phyloP scores from a whole-genome alignment of 257 asterid species.

The Mitragyna speciosa region DNA sequence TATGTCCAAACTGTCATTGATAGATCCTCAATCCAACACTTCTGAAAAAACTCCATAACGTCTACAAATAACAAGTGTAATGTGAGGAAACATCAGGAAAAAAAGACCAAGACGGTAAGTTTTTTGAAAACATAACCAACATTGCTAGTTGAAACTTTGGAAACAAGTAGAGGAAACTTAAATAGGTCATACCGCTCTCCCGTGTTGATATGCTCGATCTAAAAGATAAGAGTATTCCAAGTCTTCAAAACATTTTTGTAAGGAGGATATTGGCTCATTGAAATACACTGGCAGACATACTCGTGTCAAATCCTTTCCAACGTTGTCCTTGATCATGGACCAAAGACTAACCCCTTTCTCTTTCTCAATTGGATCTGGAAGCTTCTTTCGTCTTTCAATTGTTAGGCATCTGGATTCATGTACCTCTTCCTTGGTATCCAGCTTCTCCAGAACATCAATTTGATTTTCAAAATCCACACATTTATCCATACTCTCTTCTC shows the following conservation, averaged over 20 bases:
- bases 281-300: slow-evolving; percentile 95
- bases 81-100: background rate
- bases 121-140: background rate
- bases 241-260: slow-evolving; percentile 90
- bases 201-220: slow-evolving; percentile 86
- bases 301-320: slow-evolving; percentile 86
- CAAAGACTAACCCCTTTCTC: slow-evolving; percentile 90
- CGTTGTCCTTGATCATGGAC: slow-evolving; percentile 96
- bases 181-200: slow-evolving; percentile 66
- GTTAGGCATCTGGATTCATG: slow-evolving; percentile 30
- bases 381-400: slow-evolving; percentile 66
- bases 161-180: background rate
- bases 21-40: background rate
- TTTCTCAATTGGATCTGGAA: slow-evolving; percentile 92
- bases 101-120: background rate
- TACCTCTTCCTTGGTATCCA: slow-evolving; percentile 21
- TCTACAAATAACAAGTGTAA: background rate
- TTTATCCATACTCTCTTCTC: slow-evolving; percentile 41
- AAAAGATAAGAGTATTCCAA: slow-evolving; percentile 86
- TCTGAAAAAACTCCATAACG: background rate
- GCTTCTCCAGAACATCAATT: slow-evolving; percentile 23
- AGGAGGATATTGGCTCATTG: slow-evolving; percentile 86
- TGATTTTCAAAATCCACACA: slow-evolving; percentile 25
- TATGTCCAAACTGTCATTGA: background rate
- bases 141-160: background rate